Base-by-base conservation (phyloP, 192 early-diverging fungal genomes). In the Coemansia sp. region DNA sequence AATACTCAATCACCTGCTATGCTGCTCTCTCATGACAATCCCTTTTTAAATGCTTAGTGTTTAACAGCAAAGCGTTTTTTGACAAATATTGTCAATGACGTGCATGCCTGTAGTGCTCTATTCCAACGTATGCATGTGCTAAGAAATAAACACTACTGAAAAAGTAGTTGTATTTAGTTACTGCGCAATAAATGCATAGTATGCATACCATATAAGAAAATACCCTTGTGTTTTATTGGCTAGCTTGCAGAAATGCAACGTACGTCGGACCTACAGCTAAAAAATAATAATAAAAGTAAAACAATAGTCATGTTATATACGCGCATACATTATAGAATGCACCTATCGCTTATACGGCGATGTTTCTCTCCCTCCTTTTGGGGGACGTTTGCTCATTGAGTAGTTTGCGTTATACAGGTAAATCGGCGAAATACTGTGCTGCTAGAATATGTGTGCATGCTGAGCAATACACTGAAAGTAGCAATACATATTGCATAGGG, bases 141-240 rank as follows among this genome's bases (percentile, higher is more conserved):
- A 22, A 53, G 38, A 15, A 5, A 40, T n/a, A 46, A 11, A 52
- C 5, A n/a, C 16, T 41, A 34, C 62, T 47, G 46, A 65, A 65
- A 46, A 65, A 65, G 34, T 50, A 39, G 50, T 44, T 47, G 34
- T 68, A 70, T 63, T 33, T 53, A 63, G 46, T 39, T 79, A 79
- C 76, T 79, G 76, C 76, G 76, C 70, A 79, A 73, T 79, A 73
- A 73, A 78, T 68, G 57, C 43, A 52, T 8, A 58, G 33, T 16
- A 16, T 44, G 50, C 64, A 72, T 44, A 47, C 31, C 52, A 43
- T 36, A 44, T 24, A 68, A 47, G 67, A 68, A 52, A 52, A 15
- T n/a, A 13, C 3, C 27, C 27, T 55, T 55, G 53, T 24, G 27
- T 55, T 55, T 55, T 55, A 55, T 55, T 46, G 57, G 57, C 18